Percentiles rank a stretch among this genome's conserved stretches.
Conservation (phyloP, 176 grass and related monocot genomes). For the Chrysopogon serrulatus region DNA sequence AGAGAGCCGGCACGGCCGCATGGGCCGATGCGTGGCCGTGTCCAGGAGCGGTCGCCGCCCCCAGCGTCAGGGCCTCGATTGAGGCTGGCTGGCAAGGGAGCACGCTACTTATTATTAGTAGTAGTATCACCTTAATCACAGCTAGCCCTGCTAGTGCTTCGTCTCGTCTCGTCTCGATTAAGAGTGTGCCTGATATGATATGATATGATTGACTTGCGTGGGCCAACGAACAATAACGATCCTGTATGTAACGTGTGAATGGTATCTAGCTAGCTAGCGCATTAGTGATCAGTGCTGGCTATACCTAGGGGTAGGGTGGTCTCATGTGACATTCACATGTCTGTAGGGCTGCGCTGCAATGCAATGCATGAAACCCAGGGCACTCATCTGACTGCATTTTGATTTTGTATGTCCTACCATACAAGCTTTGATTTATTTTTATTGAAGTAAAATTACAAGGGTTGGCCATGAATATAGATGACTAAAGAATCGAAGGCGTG, state of each 20-base stretch:
- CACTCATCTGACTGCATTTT: background rate
- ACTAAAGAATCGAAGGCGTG: too few species aligned
- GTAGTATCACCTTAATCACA: too few species aligned
- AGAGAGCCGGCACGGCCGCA: constrained; percentile 17
- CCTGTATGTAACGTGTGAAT: background rate
- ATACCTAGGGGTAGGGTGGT: background rate
- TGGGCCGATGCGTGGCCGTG: constrained; percentile 22
- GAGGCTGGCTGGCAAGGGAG: background rate
- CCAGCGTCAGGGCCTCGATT: background rate
- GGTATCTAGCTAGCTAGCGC: background rate
- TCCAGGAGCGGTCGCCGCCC: constrained; percentile 5
- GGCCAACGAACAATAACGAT: background rate
- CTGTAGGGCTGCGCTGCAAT: background rate
- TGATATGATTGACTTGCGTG: background rate
- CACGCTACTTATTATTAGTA: background rate
- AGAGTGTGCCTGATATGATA: background rate
- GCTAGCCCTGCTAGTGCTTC: too few species aligned
- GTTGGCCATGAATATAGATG: too few species aligned
- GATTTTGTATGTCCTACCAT: background rate
- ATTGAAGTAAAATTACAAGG: too few species aligned
- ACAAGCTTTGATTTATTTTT: too few species aligned
- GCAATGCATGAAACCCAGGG: too few species aligned
- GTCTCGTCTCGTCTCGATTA: background rate
- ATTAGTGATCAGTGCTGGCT: background rate
- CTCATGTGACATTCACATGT: background rate